Percentiles rank a stretch among this genome's conserved stretches.
These are phyloP conservation scores for Penicillium freii DNA, from an alignment of 2,329 filamentous ascomycete species.

Conservation along the genomic window DNA sequence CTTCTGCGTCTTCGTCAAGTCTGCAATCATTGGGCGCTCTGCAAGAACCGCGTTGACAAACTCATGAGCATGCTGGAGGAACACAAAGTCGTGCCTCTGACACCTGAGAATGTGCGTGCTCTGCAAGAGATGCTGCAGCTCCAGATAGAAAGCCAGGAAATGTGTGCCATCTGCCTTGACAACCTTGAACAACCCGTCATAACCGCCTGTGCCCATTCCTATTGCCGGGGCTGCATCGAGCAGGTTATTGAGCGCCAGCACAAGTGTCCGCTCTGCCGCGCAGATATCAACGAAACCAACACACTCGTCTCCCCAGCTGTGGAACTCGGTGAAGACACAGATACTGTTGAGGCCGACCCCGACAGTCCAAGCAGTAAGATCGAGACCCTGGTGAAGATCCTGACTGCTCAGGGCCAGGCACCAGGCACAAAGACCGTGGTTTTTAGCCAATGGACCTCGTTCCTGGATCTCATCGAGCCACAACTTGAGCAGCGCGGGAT, in stretches of 20 bases:
- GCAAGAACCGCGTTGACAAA: conserved; percentile 70
- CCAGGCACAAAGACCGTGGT: conserved; percentile 72
- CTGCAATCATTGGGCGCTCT: conserved; percentile 86
- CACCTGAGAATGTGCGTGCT: conserved; percentile 66
- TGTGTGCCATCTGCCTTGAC: conserved; percentile 80
- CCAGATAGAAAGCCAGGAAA: conserved; percentile 75
- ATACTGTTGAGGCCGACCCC: conserved; percentile 56
- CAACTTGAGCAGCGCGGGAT: conserved; percentile 62
- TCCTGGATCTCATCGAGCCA: conserved; percentile 71
- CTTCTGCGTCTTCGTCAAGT: conserved; percentile 79
- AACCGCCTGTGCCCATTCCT: conserved; percentile 79
- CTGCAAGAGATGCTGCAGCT: conserved; percentile 74
- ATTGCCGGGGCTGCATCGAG: conserved; percentile 71
- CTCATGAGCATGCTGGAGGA: conserved; percentile 68
- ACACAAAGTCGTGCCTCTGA: conserved; percentile 66
- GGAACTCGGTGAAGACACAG: conserved; percentile 51
- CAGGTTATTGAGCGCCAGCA: conserved; percentile 71
- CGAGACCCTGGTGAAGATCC: conserved; percentile 71
- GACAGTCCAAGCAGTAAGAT: conserved; percentile 77
- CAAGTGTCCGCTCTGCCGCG: conserved; percentile 82
- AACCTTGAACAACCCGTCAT: conserved; percentile 71
- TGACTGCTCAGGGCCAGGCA: conserved; percentile 65
- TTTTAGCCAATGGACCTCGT: conserved; percentile 78
- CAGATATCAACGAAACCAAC: conserved; percentile 59
- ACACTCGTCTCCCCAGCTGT: conserved; percentile 66